Conservation (phyloP, 805 yeast species). For the Candida quercuum region DNA sequence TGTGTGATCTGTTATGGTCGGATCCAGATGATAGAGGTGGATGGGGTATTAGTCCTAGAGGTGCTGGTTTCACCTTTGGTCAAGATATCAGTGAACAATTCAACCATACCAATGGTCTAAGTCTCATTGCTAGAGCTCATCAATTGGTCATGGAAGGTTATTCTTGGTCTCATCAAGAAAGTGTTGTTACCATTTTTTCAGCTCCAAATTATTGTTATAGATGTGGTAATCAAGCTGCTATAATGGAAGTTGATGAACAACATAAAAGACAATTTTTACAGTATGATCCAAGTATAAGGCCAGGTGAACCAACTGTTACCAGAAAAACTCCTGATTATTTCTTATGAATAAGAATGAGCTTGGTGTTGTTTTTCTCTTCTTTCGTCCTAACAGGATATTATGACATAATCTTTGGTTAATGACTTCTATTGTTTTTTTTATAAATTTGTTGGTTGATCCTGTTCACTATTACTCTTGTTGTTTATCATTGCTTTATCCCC, state of each 20-base stretch:
- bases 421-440: too few species aligned
- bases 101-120: slow-evolving; percentile 82
- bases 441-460: too few species aligned
- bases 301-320: slow-evolving; percentile 96
- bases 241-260: slow-evolving; percentile 95
- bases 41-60: slow-evolving; percentile 97
- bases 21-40: slow-evolving; percentile 98
- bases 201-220: slow-evolving; percentile 97
- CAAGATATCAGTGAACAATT: slow-evolving; percentile 92
- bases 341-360: too few species aligned
- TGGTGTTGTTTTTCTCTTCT: neutral
- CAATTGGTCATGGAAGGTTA: slow-evolving; percentile 98
- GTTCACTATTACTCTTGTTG: too few species aligned
- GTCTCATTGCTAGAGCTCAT: slow-evolving; percentile 90
- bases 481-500: too few species aligned
- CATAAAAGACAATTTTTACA: slow-evolving; percentile 89
- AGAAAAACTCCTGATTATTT: slow-evolving; percentile 97
- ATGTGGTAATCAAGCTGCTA: slow-evolving; percentile 97
- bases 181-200: slow-evolving; percentile 87
- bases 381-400: neutral
- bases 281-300: slow-evolving; percentile 94
- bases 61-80: slow-evolving; percentile 98
- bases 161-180: slow-evolving; percentile 91
- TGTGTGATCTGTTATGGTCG: slow-evolving; percentile 95
- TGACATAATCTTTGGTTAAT: slow-evolving; percentile 1